Evolutionary conservation across 169 alveolate species (phyloP), one percentile per base, ranked within the genome.

Genomic region (Cyclospora cayetanensis): DNA sequence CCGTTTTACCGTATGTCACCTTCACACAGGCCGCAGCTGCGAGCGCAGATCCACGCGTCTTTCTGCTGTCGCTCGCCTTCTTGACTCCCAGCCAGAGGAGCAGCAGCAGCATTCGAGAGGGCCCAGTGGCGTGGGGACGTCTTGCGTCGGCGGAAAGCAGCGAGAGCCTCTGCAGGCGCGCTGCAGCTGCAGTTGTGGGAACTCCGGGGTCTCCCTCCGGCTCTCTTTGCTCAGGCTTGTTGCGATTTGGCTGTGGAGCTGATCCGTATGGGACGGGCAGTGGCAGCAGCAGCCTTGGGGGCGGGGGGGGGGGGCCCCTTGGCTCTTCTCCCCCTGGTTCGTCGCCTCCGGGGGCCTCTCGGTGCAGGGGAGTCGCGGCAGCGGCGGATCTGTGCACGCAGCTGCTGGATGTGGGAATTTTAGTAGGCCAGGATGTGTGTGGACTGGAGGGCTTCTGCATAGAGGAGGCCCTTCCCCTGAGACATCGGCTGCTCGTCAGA

Each of bases 391-490:
- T 46, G 52, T 72, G 80, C 66, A 37, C 86, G 2, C 70, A 77
- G 60, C 72, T 87, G 76, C 35, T 87, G 53, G 92, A 87, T n/a
- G 18, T 90, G 22, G 93, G 91, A 4, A 35, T 90, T 25, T 18
- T 90, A 4, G 66, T 80, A 7, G 93, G 74, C 12, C 60, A 65
- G 37, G 93, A 90, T 31, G 11, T 90, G n/a, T 20, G 20, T 39
- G 93, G 93, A 52, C 72, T 90, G 5, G 93, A 90, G 85, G 93
- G 93, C 29, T 90, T 90, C 46, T 27, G 65, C 42, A 65, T 63
- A 1, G 93, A 90, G 35, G 91, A 90, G 11, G 7, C 2, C 4
- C 80, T 90, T 39, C 80, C 86, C 35, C 50, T 63, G 37, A 68
- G 83, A 25, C 87, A 76, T 18, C 66, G 91, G 2, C 83, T 90